Evolutionary conservation across 495 filamentous ascomycete species (phyloP).

Genomic region (Lentithecium fluviatile): DNA sequence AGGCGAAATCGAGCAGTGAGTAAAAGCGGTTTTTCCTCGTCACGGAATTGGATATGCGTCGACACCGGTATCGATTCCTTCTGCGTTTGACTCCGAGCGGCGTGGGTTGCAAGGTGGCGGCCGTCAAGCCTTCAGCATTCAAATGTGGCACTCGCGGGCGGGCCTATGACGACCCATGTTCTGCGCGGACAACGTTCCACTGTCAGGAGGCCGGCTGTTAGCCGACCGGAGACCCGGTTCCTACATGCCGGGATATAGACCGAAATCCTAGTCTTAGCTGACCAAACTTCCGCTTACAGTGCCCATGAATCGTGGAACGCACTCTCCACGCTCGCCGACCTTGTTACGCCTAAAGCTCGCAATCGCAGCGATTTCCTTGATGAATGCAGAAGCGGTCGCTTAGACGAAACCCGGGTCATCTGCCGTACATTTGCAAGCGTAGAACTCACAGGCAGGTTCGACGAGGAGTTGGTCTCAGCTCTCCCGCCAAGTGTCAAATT

Average conservation of each 20-base stretch:
- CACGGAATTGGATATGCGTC: background rate
- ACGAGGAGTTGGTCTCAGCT: conserved; percentile 52
- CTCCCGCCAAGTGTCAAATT: conserved; percentile 70
- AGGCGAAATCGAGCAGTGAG: conserved; percentile 43
- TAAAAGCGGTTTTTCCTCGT: conserved; percentile 6
- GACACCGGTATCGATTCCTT: no score
- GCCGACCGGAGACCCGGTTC: conserved; percentile 5
- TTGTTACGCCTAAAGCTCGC: conserved; percentile 51
- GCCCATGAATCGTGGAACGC: conserved; percentile 53
- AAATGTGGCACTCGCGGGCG: no score
- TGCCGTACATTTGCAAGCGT: conserved; percentile 78
- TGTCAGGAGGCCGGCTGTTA: no score
- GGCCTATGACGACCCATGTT: no score
- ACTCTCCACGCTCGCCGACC: conserved; percentile 51
- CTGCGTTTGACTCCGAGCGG: no score
- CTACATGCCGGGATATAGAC: conserved; percentile 3
- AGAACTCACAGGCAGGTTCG: conserved; percentile 60
- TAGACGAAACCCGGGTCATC: conserved; percentile 64
- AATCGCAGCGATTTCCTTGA: conserved; percentile 68
- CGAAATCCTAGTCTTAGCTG: conserved; percentile 14
- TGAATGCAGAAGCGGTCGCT: conserved; percentile 66
- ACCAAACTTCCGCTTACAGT: conserved; percentile 35
- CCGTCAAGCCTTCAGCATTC: no score
- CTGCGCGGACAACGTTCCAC: no score
- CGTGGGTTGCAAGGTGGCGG: no score